phyloP scores from a whole-genome alignment of 2,329 filamentous ascomycete species.

The Gnomoniopsis sp. region DNA sequence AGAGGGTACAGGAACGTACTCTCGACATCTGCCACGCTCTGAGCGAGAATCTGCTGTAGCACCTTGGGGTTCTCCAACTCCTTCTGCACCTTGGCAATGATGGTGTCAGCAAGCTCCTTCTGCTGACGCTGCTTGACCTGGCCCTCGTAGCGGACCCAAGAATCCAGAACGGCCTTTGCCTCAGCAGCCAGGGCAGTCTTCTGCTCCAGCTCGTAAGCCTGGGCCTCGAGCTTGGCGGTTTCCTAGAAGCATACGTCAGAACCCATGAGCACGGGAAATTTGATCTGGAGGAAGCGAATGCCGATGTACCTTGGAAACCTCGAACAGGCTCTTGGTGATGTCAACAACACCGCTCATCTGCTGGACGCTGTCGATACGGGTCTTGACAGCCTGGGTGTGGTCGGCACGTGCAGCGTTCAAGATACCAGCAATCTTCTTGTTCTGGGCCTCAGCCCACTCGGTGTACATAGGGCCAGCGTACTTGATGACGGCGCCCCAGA shows the following conservation, averaged over 20 bases:
- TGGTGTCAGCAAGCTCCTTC: conserved; percentile 84
- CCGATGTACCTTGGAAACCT: conserved; percentile 84
- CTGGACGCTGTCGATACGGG: conserved; percentile 89
- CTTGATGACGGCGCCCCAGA: conserved; percentile 90
- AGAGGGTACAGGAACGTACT: conserved; percentile 52
- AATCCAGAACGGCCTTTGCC: conserved; percentile 94
- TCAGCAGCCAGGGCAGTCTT: conserved; percentile 86
- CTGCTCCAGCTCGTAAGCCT: conserved; percentile 97
- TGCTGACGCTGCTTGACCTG: conserved; percentile 99
- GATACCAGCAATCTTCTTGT: conserved; percentile 90
- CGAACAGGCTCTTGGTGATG: conserved; percentile 94
- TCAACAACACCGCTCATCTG: conserved; percentile 93
- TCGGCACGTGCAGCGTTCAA: conserved; percentile 90
- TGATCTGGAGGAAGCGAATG: neutral
- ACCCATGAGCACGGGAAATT: neutral
- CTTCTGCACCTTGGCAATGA: conserved; percentile 98
- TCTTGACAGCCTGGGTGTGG: conserved; percentile 93
- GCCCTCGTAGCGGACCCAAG: conserved; percentile 97
- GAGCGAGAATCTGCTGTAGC: conserved; percentile 95
- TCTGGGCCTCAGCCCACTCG: conserved; percentile 87
- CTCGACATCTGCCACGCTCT: conserved; percentile 95
- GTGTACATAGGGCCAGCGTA: conserved; percentile 90
- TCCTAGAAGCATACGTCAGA: conserved; percentile 56
- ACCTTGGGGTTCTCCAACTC: conserved; percentile 97
- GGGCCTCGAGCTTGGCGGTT: conserved; percentile 91